phyloP scores from a whole-genome alignment of 2,329 filamentous ascomycete species.

The Xylaria polymorpha region DNA sequence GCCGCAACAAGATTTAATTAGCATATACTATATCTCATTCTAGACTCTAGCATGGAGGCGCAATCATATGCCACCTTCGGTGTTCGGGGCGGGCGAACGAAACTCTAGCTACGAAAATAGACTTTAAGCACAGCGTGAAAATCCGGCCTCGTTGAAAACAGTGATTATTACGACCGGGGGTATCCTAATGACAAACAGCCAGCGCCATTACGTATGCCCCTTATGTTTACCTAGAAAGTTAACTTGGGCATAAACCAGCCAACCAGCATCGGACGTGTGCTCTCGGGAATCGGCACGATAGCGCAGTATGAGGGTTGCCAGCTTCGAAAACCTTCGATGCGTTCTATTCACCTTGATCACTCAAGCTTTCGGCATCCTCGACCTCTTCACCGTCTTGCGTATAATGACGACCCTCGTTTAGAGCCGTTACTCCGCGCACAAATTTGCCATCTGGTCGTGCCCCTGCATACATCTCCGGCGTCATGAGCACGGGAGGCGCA shows the following conservation, averaged over 20 bases:
- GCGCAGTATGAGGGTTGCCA: background rate
- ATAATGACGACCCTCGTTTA: slow-evolving; percentile 37
- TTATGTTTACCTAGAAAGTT: background rate
- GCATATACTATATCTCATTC: background rate
- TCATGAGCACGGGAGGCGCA: slow-evolving; percentile 50
- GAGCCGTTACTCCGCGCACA: slow-evolving; percentile 41
- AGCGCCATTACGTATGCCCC: background rate
- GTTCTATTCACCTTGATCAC: slow-evolving; percentile 28
- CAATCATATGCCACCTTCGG: background rate
- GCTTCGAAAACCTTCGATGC: slow-evolving; percentile 5
- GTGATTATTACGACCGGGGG: background rate
- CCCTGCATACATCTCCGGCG: slow-evolving; percentile 49
- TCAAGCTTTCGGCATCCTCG: slow-evolving; percentile 23
- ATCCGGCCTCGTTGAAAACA: background rate
- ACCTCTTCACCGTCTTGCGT: slow-evolving; percentile 35
- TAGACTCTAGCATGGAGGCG: background rate
- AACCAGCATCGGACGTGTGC: background rate
- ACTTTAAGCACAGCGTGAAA: background rate
- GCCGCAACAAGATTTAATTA: background rate
- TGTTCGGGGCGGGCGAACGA: background rate
- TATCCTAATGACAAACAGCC: slow-evolving; percentile 2
- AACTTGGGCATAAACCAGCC: background rate
- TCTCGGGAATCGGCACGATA: background rate
- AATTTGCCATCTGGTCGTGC: slow-evolving; percentile 45
- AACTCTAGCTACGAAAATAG: background rate